phyloP scores from a whole-genome alignment of 1,284 basidiomycete genomes.

The Irpex sp. region DNA sequence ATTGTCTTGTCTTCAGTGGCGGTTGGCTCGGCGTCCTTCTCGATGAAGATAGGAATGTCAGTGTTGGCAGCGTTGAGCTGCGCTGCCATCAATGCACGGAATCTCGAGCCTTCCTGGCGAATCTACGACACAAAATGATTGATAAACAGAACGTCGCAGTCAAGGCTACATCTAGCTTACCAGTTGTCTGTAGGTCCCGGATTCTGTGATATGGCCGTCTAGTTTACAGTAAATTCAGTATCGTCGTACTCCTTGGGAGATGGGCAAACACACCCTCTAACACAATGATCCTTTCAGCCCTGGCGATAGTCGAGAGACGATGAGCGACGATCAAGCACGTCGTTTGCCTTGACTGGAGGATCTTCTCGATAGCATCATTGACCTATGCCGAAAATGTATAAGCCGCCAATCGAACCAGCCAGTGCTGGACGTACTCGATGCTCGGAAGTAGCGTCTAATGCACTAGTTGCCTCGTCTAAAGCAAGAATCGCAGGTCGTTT shows the following conservation, averaged over 20 bases:
- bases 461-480: constrained; percentile 81
- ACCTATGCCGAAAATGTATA: constrained; percentile 40
- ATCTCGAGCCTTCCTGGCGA: constrained; percentile 65
- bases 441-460: constrained; percentile 89
- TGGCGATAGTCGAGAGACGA: constrained; percentile 79
- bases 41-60: constrained; percentile 10
- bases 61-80: constrained; percentile 61
- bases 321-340: constrained; percentile 51
- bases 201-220: constrained; percentile 82
- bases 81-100: constrained; percentile 83
- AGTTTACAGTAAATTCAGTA: background rate
- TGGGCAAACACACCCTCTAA: constrained; percentile 59
- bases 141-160: background rate
- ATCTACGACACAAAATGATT: constrained; percentile 38
- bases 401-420: no score
- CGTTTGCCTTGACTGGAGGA: constrained; percentile 41
- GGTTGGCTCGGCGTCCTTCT: background rate
- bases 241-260: no score
- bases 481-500: constrained; percentile 83
- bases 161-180: constrained; percentile 33
- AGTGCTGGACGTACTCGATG: constrained; percentile 44
- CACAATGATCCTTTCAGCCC: constrained; percentile 83
- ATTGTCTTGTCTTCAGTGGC: background rate
- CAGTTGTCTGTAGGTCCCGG: constrained; percentile 80
- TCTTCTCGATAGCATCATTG: constrained; percentile 89